Evolutionary conservation across 129 eudicot species (phyloP).

Genomic region (Oenanthe sinensis): DNA sequence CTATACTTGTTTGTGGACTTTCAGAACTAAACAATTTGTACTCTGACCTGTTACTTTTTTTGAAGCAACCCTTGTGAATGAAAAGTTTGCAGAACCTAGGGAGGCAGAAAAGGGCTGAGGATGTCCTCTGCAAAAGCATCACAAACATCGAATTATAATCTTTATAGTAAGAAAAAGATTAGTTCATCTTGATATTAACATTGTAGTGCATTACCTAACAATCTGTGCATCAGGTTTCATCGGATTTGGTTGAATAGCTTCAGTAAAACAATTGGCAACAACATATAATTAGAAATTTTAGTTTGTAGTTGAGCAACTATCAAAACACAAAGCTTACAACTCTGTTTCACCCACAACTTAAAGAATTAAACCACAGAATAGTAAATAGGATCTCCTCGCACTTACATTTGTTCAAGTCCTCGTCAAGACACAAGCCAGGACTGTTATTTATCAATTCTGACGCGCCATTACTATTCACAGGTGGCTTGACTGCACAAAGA

Average conservation of each 20-base stretch:
- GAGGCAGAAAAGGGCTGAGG: constrained; percentile 19
- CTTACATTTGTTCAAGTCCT: constrained; percentile 16
- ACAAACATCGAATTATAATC: constrained; percentile 5
- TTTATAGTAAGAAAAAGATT: constrained; percentile 5
- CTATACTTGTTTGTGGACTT: neutral
- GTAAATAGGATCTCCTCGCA: constrained; percentile 8
- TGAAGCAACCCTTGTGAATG: constrained; percentile 31
- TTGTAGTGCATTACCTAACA: constrained; percentile 29
- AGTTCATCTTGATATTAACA: neutral
- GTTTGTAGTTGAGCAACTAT: neutral
- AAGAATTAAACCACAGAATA: neutral
- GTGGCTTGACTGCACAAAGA: constrained; percentile 7
- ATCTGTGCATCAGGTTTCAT: constrained; percentile 18
- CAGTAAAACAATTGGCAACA: constrained; percentile 11
- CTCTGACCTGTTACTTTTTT: constrained; percentile 47
- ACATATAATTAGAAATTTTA: neutral
- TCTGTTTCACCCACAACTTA: neutral
- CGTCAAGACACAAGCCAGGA: constrained; percentile 5
- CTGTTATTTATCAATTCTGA: constrained; percentile 1
- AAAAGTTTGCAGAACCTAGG: constrained; percentile 30
- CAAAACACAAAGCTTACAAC: neutral
- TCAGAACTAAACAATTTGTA: neutral
- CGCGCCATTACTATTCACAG: neutral
- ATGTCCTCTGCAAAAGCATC: constrained; percentile 26
- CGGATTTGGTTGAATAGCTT: constrained; percentile 26